Conservation (phyloP, 345 rosid species). For the Angophora floribunda region DNA sequence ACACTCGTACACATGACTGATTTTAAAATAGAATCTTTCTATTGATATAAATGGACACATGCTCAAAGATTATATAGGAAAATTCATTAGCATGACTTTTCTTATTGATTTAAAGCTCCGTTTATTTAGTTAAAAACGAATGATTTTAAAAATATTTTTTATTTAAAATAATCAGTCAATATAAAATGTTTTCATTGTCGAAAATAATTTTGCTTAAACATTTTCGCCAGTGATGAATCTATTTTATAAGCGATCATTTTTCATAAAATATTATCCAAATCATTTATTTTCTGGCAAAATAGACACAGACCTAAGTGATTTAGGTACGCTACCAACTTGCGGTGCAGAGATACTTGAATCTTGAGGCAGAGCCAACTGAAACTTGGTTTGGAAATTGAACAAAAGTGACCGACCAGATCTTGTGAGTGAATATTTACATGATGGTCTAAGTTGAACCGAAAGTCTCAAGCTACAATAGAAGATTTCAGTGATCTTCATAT, state of each 20-base stretch:
- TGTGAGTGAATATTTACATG: background rate
- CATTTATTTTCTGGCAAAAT: background rate
- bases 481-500: background rate
- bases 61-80: background rate
- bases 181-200: background rate
- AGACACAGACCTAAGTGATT: background rate
- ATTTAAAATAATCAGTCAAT: rapidly evolving
- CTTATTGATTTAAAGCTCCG: background rate
- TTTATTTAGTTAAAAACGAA: background rate
- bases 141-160: background rate
- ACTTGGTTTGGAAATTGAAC: background rate
- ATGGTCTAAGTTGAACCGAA: background rate
- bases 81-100: background rate
- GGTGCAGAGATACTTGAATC: background rate
- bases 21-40: background rate
- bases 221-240: background rate
- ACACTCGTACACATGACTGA: background rate
- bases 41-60: rapidly evolving
- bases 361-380: background rate
- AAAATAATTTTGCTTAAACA: background rate
- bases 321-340: background rate
- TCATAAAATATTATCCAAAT: background rate
- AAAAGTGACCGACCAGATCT: background rate
- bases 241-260: background rate
- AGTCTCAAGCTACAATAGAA: background rate